Evolutionary conservation across 345 rosid genomes (phyloP), one percentile per base, ranked within the genome.

Genomic region (Firmiana major): DNA sequence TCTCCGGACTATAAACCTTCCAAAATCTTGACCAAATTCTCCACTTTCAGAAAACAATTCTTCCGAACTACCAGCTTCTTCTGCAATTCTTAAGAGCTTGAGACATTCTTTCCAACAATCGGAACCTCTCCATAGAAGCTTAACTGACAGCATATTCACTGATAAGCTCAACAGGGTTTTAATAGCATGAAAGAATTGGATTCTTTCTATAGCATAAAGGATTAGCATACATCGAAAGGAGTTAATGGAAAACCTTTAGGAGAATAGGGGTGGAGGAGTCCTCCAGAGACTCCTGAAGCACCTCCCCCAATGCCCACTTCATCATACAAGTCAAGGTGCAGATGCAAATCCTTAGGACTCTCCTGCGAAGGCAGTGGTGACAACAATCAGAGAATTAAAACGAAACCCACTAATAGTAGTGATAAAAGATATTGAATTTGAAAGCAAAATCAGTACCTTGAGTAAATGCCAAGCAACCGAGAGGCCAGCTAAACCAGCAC

Each of bases 401-500:
- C 9, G 22, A 49, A 71, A 71, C 45, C 74, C 74, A 71, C 51
- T 71, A 71, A 28, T 51, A 0, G 4, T 4, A 31, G 5, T 9
- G 58, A 17, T 31, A 49, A 22, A 70, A 19, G 42, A 59, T 4
- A 3, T 8, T 15, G 24, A 45, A 46, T 15, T 19, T 9, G 43
- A 10, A 57, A 46, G 40, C 13, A 64, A 38, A 46, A 42, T 64
- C 57, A 55, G 71, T 71, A 89, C 97, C 90, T 87, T 90, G 63
- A 95, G 84, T 63, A 91, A 80, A 87, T 95, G 92, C 92, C 94
- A 95, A 65, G 87, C 90, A 59, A 93, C 96, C 28, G 99, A 95
- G 72, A 95, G 86, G n/a, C 99, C 98, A 64, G 98, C 98, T 73
- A 95, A 93, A 80, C 99, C 98, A 64, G 97, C 98, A 70, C 99